phyloP scores from a whole-genome alignment of 2,329 filamentous ascomycete species.

The Phialocephala subalpina region DNA sequence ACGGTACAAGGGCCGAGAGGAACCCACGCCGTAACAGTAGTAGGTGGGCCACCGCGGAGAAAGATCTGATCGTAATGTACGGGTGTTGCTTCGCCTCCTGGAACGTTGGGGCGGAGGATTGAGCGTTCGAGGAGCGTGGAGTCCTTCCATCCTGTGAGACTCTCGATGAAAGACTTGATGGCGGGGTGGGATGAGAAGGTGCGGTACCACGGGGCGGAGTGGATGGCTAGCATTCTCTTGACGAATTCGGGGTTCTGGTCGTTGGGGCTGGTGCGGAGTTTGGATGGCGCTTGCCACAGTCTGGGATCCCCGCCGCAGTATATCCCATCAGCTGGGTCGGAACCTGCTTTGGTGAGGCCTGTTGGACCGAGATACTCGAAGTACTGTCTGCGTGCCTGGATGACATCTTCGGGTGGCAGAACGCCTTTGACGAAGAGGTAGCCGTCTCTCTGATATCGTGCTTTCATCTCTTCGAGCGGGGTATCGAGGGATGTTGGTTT shows the following conservation, averaged over 20 bases:
- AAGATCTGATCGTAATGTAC: slow-evolving; percentile 64
- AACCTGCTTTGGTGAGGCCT: slow-evolving; percentile 62
- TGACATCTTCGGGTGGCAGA: slow-evolving; percentile 59
- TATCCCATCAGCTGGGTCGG: slow-evolving; percentile 59
- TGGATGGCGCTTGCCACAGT: slow-evolving; percentile 37
- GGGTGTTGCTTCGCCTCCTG: slow-evolving; percentile 57
- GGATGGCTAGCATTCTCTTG: slow-evolving; percentile 60
- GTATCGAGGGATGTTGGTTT: slow-evolving; percentile 22
- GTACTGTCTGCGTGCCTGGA: slow-evolving; percentile 59
- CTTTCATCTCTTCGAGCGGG: slow-evolving; percentile 56
- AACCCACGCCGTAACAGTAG: slow-evolving; percentile 58
- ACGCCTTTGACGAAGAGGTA: slow-evolving; percentile 64
- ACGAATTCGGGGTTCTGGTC: slow-evolving; percentile 35
- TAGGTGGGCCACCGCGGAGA: slow-evolving; percentile 55
- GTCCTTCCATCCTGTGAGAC: slow-evolving; percentile 61
- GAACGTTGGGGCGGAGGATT: slow-evolving; percentile 57
- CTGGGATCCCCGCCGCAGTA: slow-evolving; percentile 49
- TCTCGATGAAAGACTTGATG: slow-evolving; percentile 57
- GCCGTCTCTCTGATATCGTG: slow-evolving; percentile 56
- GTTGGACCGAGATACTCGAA: slow-evolving; percentile 56
- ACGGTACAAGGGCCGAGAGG: slow-evolving; percentile 59
- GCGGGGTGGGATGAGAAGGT: slow-evolving; percentile 55
- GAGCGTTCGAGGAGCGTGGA: slow-evolving; percentile 59
- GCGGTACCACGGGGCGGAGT: slow-evolving; percentile 60
- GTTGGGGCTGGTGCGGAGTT: slow-evolving; percentile 50